Base-by-base conservation (phyloP, 139 green algal genomes). In the Desmodesmus armatus region DNA sequence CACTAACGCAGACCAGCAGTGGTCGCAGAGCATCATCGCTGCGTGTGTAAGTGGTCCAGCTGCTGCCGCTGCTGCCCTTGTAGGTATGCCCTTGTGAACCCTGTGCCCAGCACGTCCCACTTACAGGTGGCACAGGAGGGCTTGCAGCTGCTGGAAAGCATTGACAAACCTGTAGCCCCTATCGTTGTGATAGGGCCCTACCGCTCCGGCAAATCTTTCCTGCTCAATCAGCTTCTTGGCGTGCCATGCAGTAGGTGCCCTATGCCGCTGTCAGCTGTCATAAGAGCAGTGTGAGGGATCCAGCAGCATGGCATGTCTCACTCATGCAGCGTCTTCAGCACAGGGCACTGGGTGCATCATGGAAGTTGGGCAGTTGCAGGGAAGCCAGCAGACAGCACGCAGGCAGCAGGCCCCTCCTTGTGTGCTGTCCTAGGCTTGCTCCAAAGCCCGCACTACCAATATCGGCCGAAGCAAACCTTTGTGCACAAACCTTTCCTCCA, bases 161-260 rank as follows among this genome's bases (percentile, higher is more conserved):
- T 98, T 39, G 67, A 88, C 11, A 89, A 88, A 1, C 88, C 87
- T 1, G 87, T 98, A 0, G 85, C 89, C 3, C 94, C 94, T 0
- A 88, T 98, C 17, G 91, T 96, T 0, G 95, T 99, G 1, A 99
- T 99, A 39, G 96, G 96, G 4, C 96, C 96, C 0, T 98, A 99
- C 85, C 70, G 96, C 3, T 92, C 72, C 5, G 96, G 96, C 13
- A 99, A 99, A 65, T 93, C 77, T 19, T 99, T 99, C 84, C 85
- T 97, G 49, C 91, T 99, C 13, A 98, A 99, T 80, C 96, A 98
- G 86, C 90, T 99, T 70, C 89, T 99, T 33, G 88, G 91, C 0
- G 91, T 99, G 27, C 55, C 84, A 1, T 99, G 96, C 82, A 91
- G 95, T 96, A 62, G 88, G 93, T 75, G 21, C 0, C 31, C 9